Percentiles rank a stretch among this genome's conserved stretches.
phyloP scores from a whole-genome alignment of 106 monocot species.

The Dioscorea alata region DNA sequence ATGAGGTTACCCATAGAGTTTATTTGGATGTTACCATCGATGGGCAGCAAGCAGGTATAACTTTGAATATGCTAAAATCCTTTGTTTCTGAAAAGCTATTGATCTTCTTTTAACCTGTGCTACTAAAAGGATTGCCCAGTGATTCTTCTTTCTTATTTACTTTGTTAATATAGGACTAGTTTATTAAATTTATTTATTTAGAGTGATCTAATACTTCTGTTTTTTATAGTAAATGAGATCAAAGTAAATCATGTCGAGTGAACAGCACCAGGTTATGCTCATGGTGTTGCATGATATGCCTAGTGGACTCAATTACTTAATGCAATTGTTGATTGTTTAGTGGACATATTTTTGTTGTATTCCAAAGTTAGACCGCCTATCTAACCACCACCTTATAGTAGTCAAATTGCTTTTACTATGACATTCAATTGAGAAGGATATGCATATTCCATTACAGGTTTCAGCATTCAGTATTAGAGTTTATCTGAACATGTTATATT shows the following conservation, averaged over 20 bases:
- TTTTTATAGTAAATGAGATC: background rate
- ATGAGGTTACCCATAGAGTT: constrained; percentile 77
- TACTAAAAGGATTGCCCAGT: background rate
- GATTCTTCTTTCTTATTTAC: background rate
- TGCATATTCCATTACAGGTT: too few relatives aligned
- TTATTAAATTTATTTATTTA: background rate
- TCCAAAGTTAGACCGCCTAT: too few relatives aligned
- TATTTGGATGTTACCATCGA: constrained; percentile 80
- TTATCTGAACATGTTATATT: too few relatives aligned
- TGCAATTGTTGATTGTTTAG: too few relatives aligned
- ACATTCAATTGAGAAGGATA: too few relatives aligned
- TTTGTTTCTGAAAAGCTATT: background rate
- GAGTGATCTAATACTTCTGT: background rate
- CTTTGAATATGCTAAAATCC: background rate
- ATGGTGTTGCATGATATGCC: too few relatives aligned
- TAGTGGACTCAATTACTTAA: too few relatives aligned
- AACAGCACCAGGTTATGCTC: too few relatives aligned
- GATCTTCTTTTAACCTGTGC: background rate
- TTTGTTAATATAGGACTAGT: background rate
- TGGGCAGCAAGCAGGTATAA: constrained; percentile 55
- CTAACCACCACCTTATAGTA: too few relatives aligned
- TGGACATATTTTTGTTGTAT: too few relatives aligned
- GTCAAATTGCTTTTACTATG: too few relatives aligned
- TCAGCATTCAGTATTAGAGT: too few relatives aligned
- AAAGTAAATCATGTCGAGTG: background rate